Percentiles rank a stretch among this genome's conserved stretches.
phyloP scores from a whole-genome alignment of 148 eudicot species.

The Limonium bicolor region DNA sequence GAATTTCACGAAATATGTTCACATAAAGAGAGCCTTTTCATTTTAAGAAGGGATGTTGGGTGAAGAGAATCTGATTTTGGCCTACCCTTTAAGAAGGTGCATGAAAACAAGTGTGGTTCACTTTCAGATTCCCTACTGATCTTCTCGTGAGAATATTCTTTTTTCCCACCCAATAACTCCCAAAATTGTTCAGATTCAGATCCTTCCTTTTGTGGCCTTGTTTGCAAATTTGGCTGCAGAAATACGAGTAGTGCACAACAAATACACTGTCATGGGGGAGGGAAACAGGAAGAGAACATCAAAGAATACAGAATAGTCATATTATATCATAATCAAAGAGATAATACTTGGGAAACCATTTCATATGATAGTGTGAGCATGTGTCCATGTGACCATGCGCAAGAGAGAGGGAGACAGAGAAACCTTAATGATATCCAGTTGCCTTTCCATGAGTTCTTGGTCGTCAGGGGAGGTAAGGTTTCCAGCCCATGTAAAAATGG shows the following conservation, averaged over 20 bases:
- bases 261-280: too few species aligned
- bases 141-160: slow-evolving; percentile 75
- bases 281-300: too few species aligned
- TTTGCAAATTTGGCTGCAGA: slow-evolving; percentile 78
- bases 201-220: slow-evolving; percentile 79
- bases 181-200: slow-evolving; percentile 74
- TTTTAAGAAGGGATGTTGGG: too few species aligned
- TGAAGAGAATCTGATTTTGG: too few species aligned
- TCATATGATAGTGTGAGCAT: too few species aligned
- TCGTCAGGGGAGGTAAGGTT: slow-evolving; percentile 49
- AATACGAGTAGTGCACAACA: too few species aligned
- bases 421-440: slow-evolving; percentile 79
- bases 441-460: slow-evolving; percentile 89
- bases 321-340: too few species aligned
- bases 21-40: too few species aligned
- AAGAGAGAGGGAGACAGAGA: slow-evolving; percentile 1
- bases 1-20: background rate
- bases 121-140: slow-evolving; percentile 51
- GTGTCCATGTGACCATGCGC: too few species aligned
- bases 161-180: slow-evolving; percentile 74
- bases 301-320: too few species aligned
- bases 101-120: slow-evolving; percentile 84
- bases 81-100: slow-evolving; percentile 63
- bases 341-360: too few species aligned
- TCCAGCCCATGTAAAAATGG: slow-evolving; percentile 75